These are phyloP conservation scores for Styphnolobium japonicum DNA, from an alignment of 306 rosid species.

Conservation along the genomic window DNA sequence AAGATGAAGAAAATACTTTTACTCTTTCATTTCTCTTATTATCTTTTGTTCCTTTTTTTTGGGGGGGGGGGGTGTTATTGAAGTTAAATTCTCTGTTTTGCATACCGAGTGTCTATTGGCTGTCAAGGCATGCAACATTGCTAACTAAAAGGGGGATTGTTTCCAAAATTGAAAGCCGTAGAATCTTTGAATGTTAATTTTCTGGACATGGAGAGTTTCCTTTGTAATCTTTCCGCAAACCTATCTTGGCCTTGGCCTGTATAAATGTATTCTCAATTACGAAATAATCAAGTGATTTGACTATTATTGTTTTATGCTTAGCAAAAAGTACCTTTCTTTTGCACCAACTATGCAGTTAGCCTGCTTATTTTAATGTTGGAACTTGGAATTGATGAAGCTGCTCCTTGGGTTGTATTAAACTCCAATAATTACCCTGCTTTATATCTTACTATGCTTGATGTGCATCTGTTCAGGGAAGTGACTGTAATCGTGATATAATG, in stretches of 20 bases:
- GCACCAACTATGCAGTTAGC: neutral
- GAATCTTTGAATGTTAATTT: constrained; percentile 10
- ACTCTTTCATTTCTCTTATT: neutral
- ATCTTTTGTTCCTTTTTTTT: neutral
- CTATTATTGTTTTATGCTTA: constrained; percentile 1
- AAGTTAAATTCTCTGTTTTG: neutral
- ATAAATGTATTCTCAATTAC: neutral
- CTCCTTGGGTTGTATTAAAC: constrained; percentile 3
- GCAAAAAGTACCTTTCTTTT: neutral
- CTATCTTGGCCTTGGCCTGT: neutral
- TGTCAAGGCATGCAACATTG: neutral
- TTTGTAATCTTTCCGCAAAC: neutral
- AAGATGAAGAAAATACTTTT: neutral
- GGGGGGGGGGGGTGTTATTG: too few species aligned
- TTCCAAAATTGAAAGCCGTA: neutral
- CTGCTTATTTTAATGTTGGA: constrained; percentile 1
- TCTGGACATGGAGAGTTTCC: neutral
- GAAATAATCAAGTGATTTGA: neutral
- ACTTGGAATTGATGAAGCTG: constrained; percentile 5
- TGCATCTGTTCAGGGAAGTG: constrained; percentile 4
- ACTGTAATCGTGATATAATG: neutral
- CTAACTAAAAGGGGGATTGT: neutral
- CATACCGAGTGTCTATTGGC: neutral
- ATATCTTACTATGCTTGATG: neutral
- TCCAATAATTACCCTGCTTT: neutral